Conservation (phyloP, 441 rosid genomes). For the Codiaeum variegatum region DNA sequence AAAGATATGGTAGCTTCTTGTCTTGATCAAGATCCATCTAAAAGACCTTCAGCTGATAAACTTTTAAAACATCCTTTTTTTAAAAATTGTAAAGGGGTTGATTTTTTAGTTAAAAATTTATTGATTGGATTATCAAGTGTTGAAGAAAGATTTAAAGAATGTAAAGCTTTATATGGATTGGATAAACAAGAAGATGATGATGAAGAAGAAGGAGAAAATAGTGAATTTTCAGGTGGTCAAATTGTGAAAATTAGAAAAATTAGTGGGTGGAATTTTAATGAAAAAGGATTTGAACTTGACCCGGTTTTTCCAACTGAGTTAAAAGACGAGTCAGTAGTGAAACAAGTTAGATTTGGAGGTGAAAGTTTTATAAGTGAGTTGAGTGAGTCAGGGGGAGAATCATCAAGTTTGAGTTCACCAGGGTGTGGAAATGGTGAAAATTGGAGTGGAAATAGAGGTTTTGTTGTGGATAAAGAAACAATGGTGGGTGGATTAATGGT, state of each 20-base stretch:
- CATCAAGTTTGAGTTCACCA: conserved; percentile 23
- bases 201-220: conserved; percentile 25
- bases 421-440: conserved; percentile 2
- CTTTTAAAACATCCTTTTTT: conserved; percentile 68
- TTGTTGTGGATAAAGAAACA: conserved; percentile 29
- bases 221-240: conserved; percentile 1
- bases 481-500: conserved; percentile 45
- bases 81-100: conserved; percentile 57
- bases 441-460: not conserved
- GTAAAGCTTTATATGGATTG: conserved; percentile 21
- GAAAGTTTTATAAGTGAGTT: conserved; percentile 27
- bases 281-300: conserved; percentile 61
- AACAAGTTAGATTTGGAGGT: conserved; percentile 33
- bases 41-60: conserved; percentile 70
- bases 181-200: not conserved
- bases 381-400: conserved; percentile 20
- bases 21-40: conserved; percentile 71
- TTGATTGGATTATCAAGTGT: conserved; percentile 57
- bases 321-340: conserved; percentile 19
- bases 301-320: conserved; percentile 56
- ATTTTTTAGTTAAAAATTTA: conserved; percentile 49
- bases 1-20: conserved; percentile 79
- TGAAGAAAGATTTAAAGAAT: conserved; percentile 52
- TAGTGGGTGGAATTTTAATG: conserved; percentile 85
- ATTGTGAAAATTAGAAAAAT: conserved; percentile 58